These are phyloP conservation scores for Lentinula guzmanii DNA, from an alignment of 768 basidiomycete genomes.

Conservation along the genomic window DNA sequence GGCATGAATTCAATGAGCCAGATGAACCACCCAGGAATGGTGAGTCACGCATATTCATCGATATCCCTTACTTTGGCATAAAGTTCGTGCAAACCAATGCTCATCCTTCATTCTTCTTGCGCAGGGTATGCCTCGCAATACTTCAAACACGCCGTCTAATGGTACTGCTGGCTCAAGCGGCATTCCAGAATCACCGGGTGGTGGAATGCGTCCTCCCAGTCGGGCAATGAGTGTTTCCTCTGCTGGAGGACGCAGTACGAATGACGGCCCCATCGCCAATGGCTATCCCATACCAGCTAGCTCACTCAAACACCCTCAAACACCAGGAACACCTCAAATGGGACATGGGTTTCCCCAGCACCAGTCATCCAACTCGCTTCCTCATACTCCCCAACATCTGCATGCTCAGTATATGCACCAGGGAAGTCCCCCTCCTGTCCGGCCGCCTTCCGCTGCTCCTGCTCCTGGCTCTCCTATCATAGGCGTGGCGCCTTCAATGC, in stretches of 20 bases:
- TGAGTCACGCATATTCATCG: not conserved
- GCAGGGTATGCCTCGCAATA: not conserved
- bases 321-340: constrained; percentile 5
- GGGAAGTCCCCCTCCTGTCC: constrained; percentile 1
- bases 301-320: constrained; percentile 3
- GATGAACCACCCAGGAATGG: constrained; percentile 2
- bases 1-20: constrained; percentile 4
- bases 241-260: not conserved
- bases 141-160: not conserved
- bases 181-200: not conserved
- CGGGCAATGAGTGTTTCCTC: constrained; percentile 2
- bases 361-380: not conserved
- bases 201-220: constrained; percentile 7
- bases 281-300: constrained; percentile 1
- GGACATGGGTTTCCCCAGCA: not conserved
- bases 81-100: not conserved
- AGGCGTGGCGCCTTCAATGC: not conserved
- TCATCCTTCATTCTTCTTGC: not conserved
- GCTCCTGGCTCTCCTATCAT: constrained; percentile 3
- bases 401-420: constrained; percentile 3
- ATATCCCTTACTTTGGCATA: not conserved
- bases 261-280: not conserved
- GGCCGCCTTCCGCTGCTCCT: not conserved
- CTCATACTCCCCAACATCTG: not conserved
- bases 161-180: not conserved